Percentiles rank a stretch among this genome's conserved stretches.
phyloP scores from a whole-genome alignment of 78 protist species.

The Tieghemostelium lacteum region DNA sequence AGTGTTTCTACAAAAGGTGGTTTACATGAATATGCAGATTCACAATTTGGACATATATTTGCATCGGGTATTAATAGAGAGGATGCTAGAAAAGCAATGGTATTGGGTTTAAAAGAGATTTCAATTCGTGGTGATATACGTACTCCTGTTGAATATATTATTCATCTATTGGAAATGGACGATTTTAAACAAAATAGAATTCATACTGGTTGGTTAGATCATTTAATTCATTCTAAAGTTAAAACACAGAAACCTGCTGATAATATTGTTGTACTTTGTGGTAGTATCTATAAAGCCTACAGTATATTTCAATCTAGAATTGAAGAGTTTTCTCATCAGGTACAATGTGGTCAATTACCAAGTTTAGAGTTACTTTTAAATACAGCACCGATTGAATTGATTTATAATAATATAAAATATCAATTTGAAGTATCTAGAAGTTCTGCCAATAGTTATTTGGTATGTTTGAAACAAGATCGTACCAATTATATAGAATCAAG shows the following conservation, averaged over 20 bases:
- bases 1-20: slow-evolving; percentile 85
- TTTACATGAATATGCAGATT: slow-evolving; percentile 78
- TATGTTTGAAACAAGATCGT: slow-evolving; percentile 62
- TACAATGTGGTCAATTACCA: slow-evolving; percentile 80
- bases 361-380: slow-evolving; percentile 44
- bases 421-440: slow-evolving; percentile 27
- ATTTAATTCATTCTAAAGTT: slow-evolving; percentile 38
- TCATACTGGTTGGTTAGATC: slow-evolving; percentile 95
- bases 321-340: slow-evolving; percentile 36
- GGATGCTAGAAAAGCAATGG: slow-evolving; percentile 87
- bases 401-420: slow-evolving; percentile 80
- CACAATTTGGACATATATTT: slow-evolving; percentile 97
- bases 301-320: background rate
- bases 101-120: slow-evolving; percentile 92
- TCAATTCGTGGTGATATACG: slow-evolving; percentile 96
- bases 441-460: slow-evolving; percentile 40
- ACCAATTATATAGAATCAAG: slow-evolving; percentile 38
- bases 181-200: slow-evolving; percentile 84
- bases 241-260: slow-evolving; percentile 52
- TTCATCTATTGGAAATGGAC: slow-evolving; percentile 86
- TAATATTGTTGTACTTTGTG: slow-evolving; percentile 84
- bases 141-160: slow-evolving; percentile 92
- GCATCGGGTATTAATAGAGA: slow-evolving; percentile 92
- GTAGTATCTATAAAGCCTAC: slow-evolving; percentile 83
- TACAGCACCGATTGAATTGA: slow-evolving; percentile 59